These are phyloP conservation scores for Beauveria australis DNA, from an alignment of 2,329 filamentous ascomycete species.

Conservation along the genomic window DNA sequence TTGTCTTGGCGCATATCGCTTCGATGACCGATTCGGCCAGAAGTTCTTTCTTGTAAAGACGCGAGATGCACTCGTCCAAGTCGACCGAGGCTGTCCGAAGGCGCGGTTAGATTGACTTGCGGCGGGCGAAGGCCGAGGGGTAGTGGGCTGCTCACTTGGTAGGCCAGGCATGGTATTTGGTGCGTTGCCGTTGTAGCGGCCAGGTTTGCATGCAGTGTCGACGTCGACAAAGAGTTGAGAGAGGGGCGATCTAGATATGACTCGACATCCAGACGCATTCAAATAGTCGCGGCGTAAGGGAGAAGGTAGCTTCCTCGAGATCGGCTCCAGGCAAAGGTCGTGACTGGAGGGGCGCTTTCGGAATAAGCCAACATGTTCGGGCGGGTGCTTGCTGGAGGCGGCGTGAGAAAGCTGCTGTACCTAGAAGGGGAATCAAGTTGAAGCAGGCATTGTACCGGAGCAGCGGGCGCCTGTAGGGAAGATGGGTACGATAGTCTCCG, in stretches of 20 bases:
- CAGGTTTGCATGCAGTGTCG: neutral
- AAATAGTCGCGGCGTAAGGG: neutral
- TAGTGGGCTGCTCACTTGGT: conserved; percentile 37
- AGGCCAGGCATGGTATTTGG: conserved; percentile 45
- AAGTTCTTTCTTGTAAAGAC: conserved; percentile 93
- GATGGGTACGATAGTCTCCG: neutral
- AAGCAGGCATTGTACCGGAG: neutral
- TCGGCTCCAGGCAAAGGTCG: conserved; percentile 28
- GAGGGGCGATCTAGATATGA: neutral
- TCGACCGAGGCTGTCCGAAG: conserved; percentile 72
- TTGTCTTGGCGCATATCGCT: conserved; percentile 98
- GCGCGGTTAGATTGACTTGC: neutral
- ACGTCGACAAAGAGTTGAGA: neutral
- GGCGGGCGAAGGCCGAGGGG: neutral
- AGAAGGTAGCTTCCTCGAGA: conserved; percentile 14
- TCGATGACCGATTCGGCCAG: conserved; percentile 97
- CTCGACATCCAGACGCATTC: neutral
- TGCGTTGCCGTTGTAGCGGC: neutral
- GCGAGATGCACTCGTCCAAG: conserved; percentile 95
- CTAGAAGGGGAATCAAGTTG: neutral
- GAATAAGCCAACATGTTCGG: conserved; percentile 35
- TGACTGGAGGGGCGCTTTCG: conserved; percentile 26
- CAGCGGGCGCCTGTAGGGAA: neutral
- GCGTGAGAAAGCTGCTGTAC: neutral
- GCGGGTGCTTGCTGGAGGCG: neutral